Evolutionary conservation across 768 basidiomycete genomes (phyloP), one percentile per base, ranked within the genome.

Genomic region (Lepiota subincarnata): DNA sequence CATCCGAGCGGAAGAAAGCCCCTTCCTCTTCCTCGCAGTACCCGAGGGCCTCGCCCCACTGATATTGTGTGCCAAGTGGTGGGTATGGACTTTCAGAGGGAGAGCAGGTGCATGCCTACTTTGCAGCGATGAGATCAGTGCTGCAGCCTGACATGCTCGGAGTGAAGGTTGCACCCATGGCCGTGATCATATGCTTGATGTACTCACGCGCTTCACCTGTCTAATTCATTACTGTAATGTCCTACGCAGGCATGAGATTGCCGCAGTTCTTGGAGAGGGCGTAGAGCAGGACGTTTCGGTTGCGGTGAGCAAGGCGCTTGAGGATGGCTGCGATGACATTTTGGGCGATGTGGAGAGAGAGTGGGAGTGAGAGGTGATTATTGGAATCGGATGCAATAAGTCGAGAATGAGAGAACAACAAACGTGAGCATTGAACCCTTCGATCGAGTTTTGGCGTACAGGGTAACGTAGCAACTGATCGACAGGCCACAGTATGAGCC

Each of bases 281-380:
- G 64, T 95, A 98, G 1, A 98, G 80, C 70, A 98, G 97, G 1
- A 99, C 97, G 60, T 96, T 99, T 1, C 96, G 89, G 66, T 90
- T 97, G 18, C 97, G 83, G 70, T 99, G 97, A 7, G 88, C 79
- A 1, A 99, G 77, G 3, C 97, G 90, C 69, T 95, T 98, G 62
- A 94, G 77, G 28, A 97, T 64, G 0, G 96, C 81, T 11, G 86
- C 85, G 56, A 95, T 80, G 52, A 90, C 91, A 60, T 87, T 84
- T 50, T 88, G 87, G 7, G 96, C 92, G 10, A 96, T 98, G 70
- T n/a, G n/a, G n/a, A n/a, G n/a, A n/a, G n/a, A n/a, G n/a, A n/a
- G n/a, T n/a, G n/a, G n/a, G n/a, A n/a, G n/a, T n/a, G n/a, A n/a
- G n/a, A n/a, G n/a, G n/a, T n/a, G n/a, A n/a, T n/a, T n/a, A n/a